Base-by-base conservation (phyloP, 805 yeast species). In the Torulaspora maleeae region DNA sequence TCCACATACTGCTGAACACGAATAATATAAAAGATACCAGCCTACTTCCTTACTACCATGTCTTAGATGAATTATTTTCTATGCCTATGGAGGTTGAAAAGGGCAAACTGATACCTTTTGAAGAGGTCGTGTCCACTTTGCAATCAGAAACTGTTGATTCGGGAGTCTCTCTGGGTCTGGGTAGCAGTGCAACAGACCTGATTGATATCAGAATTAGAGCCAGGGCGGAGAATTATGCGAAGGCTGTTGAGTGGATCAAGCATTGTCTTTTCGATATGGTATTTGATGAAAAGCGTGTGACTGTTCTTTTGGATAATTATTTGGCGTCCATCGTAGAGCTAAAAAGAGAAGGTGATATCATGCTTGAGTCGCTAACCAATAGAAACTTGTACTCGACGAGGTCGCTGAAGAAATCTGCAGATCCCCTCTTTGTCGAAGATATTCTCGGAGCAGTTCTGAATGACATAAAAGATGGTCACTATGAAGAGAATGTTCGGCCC, bases 171-270 rank as follows among this genome's bases (percentile, higher is more conserved):
- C 73, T 74, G 35, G 82, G 89, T 1, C 75, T 78, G 48, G 75
- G 76, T 25, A 76, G 77, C 33, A 76, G 74, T 48, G 80, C 82
- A 56, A 78, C 79, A 12, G 97, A 93, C 58, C 60, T 83, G 20
- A 63, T 87, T 30, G 71, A 76, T 46, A 71, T 89, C 9, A 77
- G 72, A 44, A 70, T 90, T 34, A 77, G 80, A 52, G 82, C 83
- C 35, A 80, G 76, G 53, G 70, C 72, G 8, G 71, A 69, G 7
- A 80, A 88, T 47, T 93, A 90, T 59, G 44, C 52, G 0, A 74
- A 74, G 38, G 88, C 91, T 1, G 79, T 90, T 32, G 76, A 79
- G 19, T 93, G 98, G 98, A 70, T 86, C 35, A 66, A 71, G 36
- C 79, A 80, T 47, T 73, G 85, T 15, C 66, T 89, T 55, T 81